Conservation (phyloP, 2,329 filamentous ascomycete species). For the Colletotrichum paranaense region DNA sequence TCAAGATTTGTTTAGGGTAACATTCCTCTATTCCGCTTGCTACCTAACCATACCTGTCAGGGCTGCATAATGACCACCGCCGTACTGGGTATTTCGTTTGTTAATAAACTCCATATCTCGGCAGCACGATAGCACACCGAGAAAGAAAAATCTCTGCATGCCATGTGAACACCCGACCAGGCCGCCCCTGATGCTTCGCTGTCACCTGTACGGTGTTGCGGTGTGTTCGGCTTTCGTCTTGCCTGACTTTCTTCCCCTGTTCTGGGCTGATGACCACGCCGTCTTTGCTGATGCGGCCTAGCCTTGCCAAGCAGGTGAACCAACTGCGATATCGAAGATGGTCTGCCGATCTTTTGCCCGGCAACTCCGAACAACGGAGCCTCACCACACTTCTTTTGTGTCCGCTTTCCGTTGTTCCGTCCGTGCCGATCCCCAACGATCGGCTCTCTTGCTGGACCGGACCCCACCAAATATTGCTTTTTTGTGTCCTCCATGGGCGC, state of each 20-base stretch:
- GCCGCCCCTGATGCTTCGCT: slow-evolving; percentile 12
- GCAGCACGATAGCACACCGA: background rate
- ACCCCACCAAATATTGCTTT: background rate
- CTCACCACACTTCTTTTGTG: slow-evolving; percentile 14
- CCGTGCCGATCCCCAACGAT: slow-evolving; percentile 27
- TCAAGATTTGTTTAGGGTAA: background rate
- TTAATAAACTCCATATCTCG: background rate
- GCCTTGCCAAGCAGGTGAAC: slow-evolving; percentile 29
- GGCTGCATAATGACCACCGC: background rate
- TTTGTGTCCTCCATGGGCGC: background rate
- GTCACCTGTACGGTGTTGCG: slow-evolving; percentile 19
- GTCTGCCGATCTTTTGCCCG: slow-evolving; percentile 26
- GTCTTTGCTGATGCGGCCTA: slow-evolving; percentile 22
- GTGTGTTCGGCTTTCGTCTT: slow-evolving; percentile 9
- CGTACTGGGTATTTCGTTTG: background rate
- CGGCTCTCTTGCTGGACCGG: background rate
- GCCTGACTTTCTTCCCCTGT: background rate
- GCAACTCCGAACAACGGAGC: slow-evolving; percentile 32
- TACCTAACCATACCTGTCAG: background rate
- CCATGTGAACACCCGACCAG: slow-evolving; percentile 14
- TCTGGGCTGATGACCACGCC: background rate
- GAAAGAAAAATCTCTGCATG: background rate
- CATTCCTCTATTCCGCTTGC: background rate
- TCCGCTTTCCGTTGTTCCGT: slow-evolving; percentile 22
- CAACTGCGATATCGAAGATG: slow-evolving; percentile 18